These are phyloP conservation scores for Amanita exitialis DNA, from an alignment of 768 basidiomycete genomes.

Conservation along the genomic window DNA sequence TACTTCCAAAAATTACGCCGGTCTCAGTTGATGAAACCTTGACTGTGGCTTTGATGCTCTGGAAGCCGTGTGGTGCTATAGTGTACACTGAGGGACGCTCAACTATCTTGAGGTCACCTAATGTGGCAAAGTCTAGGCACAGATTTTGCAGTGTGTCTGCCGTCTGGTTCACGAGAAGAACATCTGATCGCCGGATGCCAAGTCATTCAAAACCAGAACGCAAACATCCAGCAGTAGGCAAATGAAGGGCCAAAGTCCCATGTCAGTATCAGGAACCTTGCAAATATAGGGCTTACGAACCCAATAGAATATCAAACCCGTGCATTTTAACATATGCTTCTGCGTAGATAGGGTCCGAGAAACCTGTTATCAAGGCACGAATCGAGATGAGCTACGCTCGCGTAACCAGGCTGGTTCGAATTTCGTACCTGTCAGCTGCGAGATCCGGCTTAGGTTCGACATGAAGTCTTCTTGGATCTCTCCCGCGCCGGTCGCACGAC, in stretches of 20 bases:
- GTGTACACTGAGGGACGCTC: slow-evolving; percentile 93
- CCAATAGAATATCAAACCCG: slow-evolving; percentile 92
- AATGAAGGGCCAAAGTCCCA: no score
- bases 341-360: slow-evolving; percentile 97
- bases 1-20: slow-evolving; percentile 96
- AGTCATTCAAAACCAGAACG: not conserved
- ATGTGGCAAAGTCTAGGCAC: slow-evolving; percentile 92
- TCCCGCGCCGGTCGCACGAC: slow-evolving; percentile 76
- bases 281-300: slow-evolving; percentile 25
- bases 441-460: slow-evolving; percentile 87
- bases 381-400: not conserved
- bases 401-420: not conserved
- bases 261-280: not conserved
- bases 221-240: not conserved
- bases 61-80: slow-evolving; percentile 93
- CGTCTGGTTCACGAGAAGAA: slow-evolving; percentile 95
- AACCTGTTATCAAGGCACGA: slow-evolving; percentile 38
- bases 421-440: slow-evolving; percentile 79
- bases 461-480: slow-evolving; percentile 89
- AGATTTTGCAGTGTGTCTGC: slow-evolving; percentile 91
- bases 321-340: slow-evolving; percentile 98
- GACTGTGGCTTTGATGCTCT: slow-evolving; percentile 97
- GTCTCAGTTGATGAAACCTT: slow-evolving; percentile 98
- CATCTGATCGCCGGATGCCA: slow-evolving; percentile 40
- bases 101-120: slow-evolving; percentile 94